A percentile compares a stretch with the other conserved stretches of the same genome.
phyloP scores from a whole-genome alignment of 768 basidiomycete genomes.

The Galerina sulciceps region DNA sequence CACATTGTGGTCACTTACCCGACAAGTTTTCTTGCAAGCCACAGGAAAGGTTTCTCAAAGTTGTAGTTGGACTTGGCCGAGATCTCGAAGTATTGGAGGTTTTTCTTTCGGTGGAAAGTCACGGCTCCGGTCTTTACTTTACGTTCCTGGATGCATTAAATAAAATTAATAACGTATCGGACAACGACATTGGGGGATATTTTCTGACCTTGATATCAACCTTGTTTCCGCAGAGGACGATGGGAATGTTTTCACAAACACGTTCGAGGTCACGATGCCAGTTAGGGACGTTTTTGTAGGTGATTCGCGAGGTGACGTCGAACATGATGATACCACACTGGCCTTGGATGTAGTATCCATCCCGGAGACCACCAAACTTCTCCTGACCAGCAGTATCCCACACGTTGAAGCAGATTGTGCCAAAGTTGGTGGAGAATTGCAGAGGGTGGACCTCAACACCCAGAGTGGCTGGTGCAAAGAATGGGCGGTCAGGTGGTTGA shows the following conservation, averaged over 20 bases:
- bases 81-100: constrained; percentile 99
- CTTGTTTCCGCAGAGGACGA: constrained; percentile 99
- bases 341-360: constrained; percentile 96
- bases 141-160: constrained; percentile 84
- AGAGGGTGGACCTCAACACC: constrained; percentile 99
- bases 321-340: constrained; percentile 99
- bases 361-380: constrained; percentile 98
- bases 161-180: constrained; percentile 6
- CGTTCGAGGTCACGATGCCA: constrained; percentile 99
- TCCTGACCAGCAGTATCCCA: constrained; percentile 99
- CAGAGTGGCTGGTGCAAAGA: constrained; percentile 76
- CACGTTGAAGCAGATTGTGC: constrained; percentile 98
- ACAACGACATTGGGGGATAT: constrained; percentile 7
- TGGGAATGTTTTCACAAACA: constrained; percentile 99
- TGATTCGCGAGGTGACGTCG: constrained; percentile 99
- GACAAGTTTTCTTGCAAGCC: constrained; percentile 97
- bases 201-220: constrained; percentile 93
- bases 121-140: constrained; percentile 99
- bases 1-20: constrained; percentile 60
- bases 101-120: constrained; percentile 99
- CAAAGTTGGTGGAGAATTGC: constrained; percentile 96
- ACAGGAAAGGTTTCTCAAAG: constrained; percentile 99
- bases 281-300: constrained; percentile 99
- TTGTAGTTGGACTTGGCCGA: constrained; percentile 99
- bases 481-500: constrained; percentile 19